Percentiles rank a stretch among this genome's conserved stretches.
Conservation (phyloP, 345 rosid genomes). For the Moringa oleifera region DNA sequence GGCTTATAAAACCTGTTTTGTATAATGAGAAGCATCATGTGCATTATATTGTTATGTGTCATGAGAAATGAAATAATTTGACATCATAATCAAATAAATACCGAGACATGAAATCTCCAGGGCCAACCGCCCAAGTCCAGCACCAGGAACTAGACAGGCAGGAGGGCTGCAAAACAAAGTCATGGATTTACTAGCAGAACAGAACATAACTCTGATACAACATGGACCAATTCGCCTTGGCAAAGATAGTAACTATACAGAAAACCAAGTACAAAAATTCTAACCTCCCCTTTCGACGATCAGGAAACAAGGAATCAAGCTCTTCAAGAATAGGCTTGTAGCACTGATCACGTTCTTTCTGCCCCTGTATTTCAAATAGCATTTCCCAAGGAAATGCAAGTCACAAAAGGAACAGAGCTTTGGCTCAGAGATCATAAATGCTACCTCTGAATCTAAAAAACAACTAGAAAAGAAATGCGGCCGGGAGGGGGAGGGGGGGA, state of each 20-base stretch:
- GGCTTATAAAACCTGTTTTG: constrained; percentile 86
- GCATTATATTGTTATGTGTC: neutral
- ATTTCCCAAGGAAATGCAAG: constrained; percentile 3
- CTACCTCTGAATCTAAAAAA: constrained; percentile 5
- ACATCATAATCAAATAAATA: constrained; percentile 25
- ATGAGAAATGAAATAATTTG: neutral
- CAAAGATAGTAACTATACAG: neutral
- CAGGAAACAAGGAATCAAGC: constrained; percentile 76
- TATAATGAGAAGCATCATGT: constrained; percentile 15
- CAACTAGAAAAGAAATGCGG: constrained; percentile 4
- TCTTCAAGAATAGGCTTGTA: constrained; percentile 91
- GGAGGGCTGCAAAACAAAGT: constrained; percentile 55
- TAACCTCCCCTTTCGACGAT: constrained; percentile 62
- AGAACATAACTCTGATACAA: constrained; percentile 6
- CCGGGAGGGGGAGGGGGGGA: too few relatives aligned
- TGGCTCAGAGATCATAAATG: constrained; percentile 7
- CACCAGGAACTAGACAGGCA: constrained; percentile 96
- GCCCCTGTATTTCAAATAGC: constrained; percentile 44
- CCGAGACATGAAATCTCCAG: constrained; percentile 93
- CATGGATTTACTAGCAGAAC: constrained; percentile 16
- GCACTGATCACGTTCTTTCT: constrained; percentile 84
- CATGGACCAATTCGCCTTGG: constrained; percentile 1
- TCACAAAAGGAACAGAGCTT: neutral
- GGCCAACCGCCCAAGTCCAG: constrained; percentile 97
- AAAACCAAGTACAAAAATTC: neutral